Evolutionary conservation across 1,284 basidiomycete species (phyloP).

Genomic region (Cutaneotrichosporon sp.): DNA sequence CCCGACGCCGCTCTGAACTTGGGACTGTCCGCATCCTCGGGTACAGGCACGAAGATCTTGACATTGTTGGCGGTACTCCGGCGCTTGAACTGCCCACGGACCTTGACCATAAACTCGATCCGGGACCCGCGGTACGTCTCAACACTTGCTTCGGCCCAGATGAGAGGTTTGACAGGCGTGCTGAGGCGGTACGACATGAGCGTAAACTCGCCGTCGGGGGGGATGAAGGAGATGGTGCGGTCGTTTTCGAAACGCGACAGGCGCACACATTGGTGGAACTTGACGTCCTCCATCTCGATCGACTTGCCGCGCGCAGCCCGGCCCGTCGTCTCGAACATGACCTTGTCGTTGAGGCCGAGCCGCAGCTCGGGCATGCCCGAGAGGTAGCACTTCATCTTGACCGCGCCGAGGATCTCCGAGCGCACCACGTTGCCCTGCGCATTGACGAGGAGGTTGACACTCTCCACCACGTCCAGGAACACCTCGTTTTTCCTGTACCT

Average conservation of each 20-base stretch:
- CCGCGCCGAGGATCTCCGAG: constrained; percentile 91
- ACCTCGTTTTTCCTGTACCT: constrained; percentile 99
- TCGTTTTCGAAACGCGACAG: constrained; percentile 99
- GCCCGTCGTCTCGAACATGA: constrained; percentile 98
- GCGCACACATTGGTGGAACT: constrained; percentile 99
- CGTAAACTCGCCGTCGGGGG: constrained; percentile 98
- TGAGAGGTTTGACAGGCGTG: constrained; percentile 92
- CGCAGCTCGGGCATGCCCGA: constrained; percentile 98
- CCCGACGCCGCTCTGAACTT: constrained; percentile 75
- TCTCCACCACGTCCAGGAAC: constrained; percentile 97
- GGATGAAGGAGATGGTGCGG: constrained; percentile 97
- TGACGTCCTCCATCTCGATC: constrained; percentile 99
- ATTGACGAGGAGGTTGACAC: constrained; percentile 94
- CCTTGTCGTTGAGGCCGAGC: constrained; percentile 96
- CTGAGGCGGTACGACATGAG: constrained; percentile 95
- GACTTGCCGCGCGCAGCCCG: constrained; percentile 90
- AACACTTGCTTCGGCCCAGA: constrained; percentile 97
- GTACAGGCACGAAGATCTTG: constrained; percentile 95
- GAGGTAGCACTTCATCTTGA: constrained; percentile 99
- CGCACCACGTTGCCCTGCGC: constrained; percentile 95
- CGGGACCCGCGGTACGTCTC: constrained; percentile 90
- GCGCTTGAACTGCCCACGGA: constrained; percentile 96
- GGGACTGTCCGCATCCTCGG: constrained; percentile 96
- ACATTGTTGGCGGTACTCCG: constrained; percentile 96
- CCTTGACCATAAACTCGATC: constrained; percentile 98